Evolutionary conservation across 1,139 yeast species (phyloP).

Genomic region (Saccharomyces hybrid): DNA sequence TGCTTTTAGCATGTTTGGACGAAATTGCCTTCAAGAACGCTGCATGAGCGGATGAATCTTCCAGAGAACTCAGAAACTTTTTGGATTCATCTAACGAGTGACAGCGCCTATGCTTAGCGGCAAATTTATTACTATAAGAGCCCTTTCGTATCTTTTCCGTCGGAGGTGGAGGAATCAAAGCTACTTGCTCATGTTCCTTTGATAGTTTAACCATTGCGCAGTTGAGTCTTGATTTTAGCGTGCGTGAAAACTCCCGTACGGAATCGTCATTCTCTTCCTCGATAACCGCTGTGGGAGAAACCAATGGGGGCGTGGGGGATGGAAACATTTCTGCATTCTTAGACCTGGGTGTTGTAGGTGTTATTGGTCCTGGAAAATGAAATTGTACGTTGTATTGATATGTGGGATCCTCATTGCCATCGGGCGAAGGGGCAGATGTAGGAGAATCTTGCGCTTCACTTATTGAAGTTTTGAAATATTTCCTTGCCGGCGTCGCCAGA

Average conservation of each 20-base stretch:
- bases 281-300: conserved; percentile 31
- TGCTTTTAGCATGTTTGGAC: background rate
- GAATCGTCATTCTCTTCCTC: conserved; percentile 30
- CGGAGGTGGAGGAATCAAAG: background rate
- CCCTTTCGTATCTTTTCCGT: background rate
- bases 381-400: background rate
- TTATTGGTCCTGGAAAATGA: background rate
- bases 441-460: background rate
- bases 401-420: background rate
- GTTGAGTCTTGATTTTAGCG: conserved; percentile 40
- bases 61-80: background rate
- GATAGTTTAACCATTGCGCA: conserved; percentile 43
- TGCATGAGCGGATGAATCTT: background rate
- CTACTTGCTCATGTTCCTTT: conserved; percentile 28
- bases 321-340: conserved; percentile 23
- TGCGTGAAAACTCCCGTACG: conserved; percentile 38
- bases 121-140: background rate
- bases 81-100: background rate
- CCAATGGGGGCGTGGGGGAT: conserved; percentile 33
- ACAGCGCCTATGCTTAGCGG: background rate
- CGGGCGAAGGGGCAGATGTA: background rate
- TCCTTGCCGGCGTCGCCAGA: background rate
- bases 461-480: background rate
- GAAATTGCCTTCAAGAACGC: background rate
- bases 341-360: conserved; percentile 35